Evolutionary conservation across 345 rosid genomes (phyloP).

Genomic region (Eucalyptus grandis): DNA sequence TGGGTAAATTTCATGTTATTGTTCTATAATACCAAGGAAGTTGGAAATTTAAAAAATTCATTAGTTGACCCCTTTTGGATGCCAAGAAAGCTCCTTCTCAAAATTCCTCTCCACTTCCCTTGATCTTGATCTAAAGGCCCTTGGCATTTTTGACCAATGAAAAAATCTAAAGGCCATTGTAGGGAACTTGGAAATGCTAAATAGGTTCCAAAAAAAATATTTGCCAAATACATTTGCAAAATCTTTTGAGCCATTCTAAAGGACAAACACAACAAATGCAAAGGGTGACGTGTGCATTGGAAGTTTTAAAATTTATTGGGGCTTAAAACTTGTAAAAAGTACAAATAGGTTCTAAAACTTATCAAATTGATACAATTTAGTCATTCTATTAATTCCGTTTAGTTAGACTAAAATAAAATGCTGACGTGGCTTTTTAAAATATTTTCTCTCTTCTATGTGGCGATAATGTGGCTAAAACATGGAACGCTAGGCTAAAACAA

Average conservation of each 20-base stretch:
- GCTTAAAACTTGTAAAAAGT: too few species aligned
- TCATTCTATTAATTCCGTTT: too few species aligned
- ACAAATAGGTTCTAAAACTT: too few species aligned
- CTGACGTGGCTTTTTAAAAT: fast-evolving
- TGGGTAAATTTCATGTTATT: background rate
- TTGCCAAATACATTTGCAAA: background rate
- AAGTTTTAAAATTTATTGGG: too few species aligned
- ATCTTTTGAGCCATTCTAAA: background rate
- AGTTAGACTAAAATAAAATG: too few species aligned
- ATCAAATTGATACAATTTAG: too few species aligned
- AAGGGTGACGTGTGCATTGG: too few species aligned
- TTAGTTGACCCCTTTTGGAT: too few species aligned
- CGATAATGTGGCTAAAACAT: too few species aligned
- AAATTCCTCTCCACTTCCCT: background rate
- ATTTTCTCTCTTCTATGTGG: too few species aligned
- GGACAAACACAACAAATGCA: background rate
- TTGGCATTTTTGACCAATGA: background rate
- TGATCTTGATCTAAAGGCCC: background rate
- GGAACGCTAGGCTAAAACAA: too few species aligned
- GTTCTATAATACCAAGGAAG: background rate
- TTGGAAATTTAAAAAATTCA: background rate
- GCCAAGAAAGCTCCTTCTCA: too few species aligned
- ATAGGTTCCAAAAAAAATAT: background rate
- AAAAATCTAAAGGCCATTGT: background rate
- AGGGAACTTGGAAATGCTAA: background rate